A percentile compares a stretch with the other conserved stretches of the same genome.
These are phyloP conservation scores for Isoetes engelmannii DNA, from an alignment of 83 land plant species.

Conservation along the genomic window DNA sequence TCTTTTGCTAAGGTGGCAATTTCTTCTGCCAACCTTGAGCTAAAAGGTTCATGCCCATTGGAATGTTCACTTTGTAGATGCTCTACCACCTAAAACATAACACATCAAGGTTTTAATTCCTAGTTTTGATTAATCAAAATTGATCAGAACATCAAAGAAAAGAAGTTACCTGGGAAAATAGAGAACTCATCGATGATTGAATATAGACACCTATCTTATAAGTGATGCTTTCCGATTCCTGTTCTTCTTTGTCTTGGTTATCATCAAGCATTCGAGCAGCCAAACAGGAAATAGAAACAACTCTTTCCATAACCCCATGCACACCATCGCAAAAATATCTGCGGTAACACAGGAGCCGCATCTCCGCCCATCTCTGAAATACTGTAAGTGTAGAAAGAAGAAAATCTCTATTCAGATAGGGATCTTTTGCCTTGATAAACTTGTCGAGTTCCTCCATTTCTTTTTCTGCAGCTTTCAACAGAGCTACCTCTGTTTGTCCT, in stretches of 20 bases:
- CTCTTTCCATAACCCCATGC: conserved; percentile 55
- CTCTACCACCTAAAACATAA: conserved; percentile 72
- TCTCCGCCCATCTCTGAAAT: conserved; percentile 77
- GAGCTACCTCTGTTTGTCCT: conserved; percentile 61
- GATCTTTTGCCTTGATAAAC: conserved; percentile 67
- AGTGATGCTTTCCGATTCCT: conserved; percentile 53
- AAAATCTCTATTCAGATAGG: conserved; percentile 48
- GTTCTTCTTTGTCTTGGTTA: conserved; percentile 62
- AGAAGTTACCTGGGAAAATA: conserved; percentile 71
- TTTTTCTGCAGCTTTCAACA: conserved; percentile 58
- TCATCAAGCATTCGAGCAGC: conserved; percentile 70
- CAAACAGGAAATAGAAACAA: conserved; percentile 65
- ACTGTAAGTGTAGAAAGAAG: conserved; percentile 59
- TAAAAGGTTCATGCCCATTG: conserved; percentile 38
- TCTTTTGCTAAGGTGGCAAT: conserved; percentile 56
- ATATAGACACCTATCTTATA: conserved; percentile 70
- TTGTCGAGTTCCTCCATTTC: conserved; percentile 69
- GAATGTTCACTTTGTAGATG: conserved; percentile 63
- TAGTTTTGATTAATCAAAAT: background rate
- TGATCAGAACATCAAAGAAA: no score
- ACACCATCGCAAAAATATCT: conserved; percentile 65
- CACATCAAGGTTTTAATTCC: conserved; percentile 9
- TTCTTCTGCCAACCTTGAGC: conserved; percentile 72
- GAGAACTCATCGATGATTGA: conserved; percentile 73
- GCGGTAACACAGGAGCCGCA: conserved; percentile 89